Evolutionary conservation across 1,139 yeast genomes (phyloP).

Genomic region (Blastobotrys indianensis): DNA sequence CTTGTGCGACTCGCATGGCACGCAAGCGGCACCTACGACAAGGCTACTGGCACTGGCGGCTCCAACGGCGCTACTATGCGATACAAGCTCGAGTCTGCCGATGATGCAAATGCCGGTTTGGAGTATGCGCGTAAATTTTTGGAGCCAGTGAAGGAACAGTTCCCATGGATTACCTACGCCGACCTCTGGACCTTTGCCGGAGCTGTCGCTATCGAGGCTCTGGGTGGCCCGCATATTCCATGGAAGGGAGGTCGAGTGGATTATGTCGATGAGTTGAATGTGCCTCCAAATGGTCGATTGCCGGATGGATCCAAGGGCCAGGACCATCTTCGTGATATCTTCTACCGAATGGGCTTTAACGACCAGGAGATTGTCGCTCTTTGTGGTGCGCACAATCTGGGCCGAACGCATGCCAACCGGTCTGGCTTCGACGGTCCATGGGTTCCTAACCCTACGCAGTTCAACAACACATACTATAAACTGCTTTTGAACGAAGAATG

Average conservation of each 20-base stretch:
- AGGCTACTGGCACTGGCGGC: slow-evolving; percentile 52
- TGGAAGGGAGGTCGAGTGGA: slow-evolving; percentile 65
- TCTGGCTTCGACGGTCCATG: slow-evolving; percentile 89
- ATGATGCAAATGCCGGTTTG: slow-evolving; percentile 58
- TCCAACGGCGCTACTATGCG: slow-evolving; percentile 68
- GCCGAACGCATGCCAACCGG: slow-evolving; percentile 53
- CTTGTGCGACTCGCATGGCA: slow-evolving; percentile 67
- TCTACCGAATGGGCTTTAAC: slow-evolving; percentile 66
- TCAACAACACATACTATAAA: slow-evolving; percentile 51
- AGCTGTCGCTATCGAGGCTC: slow-evolving; percentile 50
- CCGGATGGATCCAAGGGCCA: slow-evolving; percentile 74
- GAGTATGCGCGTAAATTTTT: slow-evolving; percentile 51
- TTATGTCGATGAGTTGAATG: slow-evolving; percentile 44
- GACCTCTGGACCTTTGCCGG: slow-evolving; percentile 67
- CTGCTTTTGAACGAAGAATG: slow-evolving; percentile 68
- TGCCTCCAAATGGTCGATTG: slow-evolving; percentile 58
- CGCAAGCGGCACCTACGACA: slow-evolving; percentile 60
- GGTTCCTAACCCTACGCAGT: slow-evolving; percentile 84
- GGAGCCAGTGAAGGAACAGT: slow-evolving; percentile 51
- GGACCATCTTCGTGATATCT: slow-evolving; percentile 59
- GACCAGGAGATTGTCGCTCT: slow-evolving; percentile 84
- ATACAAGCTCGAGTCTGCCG: slow-evolving; percentile 37
- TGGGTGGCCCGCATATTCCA: slow-evolving; percentile 54
- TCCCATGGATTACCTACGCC: slow-evolving; percentile 56
- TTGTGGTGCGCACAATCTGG: slow-evolving; percentile 66